These are phyloP conservation scores for Solanum medicagineum DNA, from an alignment of 257 asterid species.

Conservation along the genomic window DNA sequence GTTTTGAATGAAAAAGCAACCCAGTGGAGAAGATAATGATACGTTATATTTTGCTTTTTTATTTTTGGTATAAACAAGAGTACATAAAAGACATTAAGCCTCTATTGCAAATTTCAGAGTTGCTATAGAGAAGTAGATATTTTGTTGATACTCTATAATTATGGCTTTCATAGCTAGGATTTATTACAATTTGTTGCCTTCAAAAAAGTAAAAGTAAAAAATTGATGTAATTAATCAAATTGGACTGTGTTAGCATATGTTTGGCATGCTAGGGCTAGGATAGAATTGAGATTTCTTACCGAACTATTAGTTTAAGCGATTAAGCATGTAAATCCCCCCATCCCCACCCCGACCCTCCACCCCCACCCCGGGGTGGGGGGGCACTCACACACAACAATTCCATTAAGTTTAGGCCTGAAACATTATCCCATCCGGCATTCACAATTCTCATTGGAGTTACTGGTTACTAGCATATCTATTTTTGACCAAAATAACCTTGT, in stretches of 20 bases:
- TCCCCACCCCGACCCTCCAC: rapidly evolving
- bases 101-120: not conserved
- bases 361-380: no score
- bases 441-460: not conserved
- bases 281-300: not conserved
- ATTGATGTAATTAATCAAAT: not conserved
- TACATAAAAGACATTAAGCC: not conserved
- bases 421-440: not conserved
- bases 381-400: not conserved
- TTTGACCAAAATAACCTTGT: not conserved
- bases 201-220: not conserved
- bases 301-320: not conserved
- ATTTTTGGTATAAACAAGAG: not conserved
- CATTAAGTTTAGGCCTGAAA: not conserved
- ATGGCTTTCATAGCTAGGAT: not conserved
- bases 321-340: not conserved
- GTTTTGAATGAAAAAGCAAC: not conserved
- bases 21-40: not conserved
- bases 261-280: not conserved
- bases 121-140: not conserved
- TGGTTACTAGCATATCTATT: not conserved
- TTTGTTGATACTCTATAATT: not conserved
- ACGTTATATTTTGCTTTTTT: not conserved
- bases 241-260: not conserved
- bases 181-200: not conserved